Conservation (phyloP, 2,329 filamentous ascomycete genomes). For the Magnaporthales sp. region DNA sequence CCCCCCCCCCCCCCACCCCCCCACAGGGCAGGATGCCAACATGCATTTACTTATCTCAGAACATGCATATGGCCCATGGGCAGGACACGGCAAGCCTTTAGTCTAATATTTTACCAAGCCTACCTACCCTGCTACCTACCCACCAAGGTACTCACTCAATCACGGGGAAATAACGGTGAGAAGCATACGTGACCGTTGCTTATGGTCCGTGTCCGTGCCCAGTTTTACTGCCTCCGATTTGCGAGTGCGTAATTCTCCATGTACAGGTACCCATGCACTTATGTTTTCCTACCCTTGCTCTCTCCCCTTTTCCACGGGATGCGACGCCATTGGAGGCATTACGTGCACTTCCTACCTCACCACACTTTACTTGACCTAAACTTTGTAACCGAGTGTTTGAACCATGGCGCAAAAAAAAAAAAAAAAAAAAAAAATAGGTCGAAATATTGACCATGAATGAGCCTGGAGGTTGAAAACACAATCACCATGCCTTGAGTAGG, state of each 20-base stretch:
- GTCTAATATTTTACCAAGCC: not conserved
- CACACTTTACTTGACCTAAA: too few species aligned
- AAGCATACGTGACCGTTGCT: not conserved
- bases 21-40: not conserved
- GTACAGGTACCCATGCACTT: not conserved
- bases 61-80: not conserved
- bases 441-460: too few species aligned
- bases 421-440: too few species aligned
- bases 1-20: too few species aligned
- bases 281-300: not conserved
- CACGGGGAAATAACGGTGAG: not conserved
- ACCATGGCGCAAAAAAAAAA: too few species aligned
- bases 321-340: not conserved
- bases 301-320: not conserved
- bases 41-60: not conserved
- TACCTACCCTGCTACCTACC: not conserved
- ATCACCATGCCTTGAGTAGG: too few species aligned
- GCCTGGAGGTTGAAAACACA: too few species aligned
- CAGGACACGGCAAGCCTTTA: not conserved
- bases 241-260: not conserved
- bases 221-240: not conserved
- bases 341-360: too few species aligned
- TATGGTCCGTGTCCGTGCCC: not conserved
- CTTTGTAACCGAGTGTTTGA: too few species aligned
- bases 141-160: not conserved